phyloP scores from a whole-genome alignment of 305 asterid species.

The Stenogyne calaminthoides region DNA sequence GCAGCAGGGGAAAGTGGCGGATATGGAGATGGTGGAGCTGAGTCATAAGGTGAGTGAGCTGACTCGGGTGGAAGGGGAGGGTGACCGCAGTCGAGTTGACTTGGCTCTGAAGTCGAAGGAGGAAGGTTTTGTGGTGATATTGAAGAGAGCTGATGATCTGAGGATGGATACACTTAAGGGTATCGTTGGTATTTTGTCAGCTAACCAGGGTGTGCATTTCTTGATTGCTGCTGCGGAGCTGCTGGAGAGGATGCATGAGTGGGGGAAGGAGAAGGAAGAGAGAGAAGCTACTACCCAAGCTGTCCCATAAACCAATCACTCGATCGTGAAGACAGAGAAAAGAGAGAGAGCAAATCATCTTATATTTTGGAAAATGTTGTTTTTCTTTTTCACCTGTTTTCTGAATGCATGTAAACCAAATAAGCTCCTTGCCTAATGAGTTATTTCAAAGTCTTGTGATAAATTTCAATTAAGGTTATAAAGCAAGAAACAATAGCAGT shows the following conservation, averaged over 20 bases:
- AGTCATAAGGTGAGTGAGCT: constrained; percentile 16
- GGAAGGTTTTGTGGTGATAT: constrained; percentile 26
- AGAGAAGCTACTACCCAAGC: background rate
- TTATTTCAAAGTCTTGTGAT: too few species aligned
- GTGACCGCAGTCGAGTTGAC: background rate
- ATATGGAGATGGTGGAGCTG: constrained; percentile 37
- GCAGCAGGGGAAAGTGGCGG: constrained; percentile 39
- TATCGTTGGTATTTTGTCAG: constrained; percentile 23
- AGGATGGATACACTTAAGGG: constrained; percentile 34
- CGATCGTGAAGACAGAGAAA: background rate
- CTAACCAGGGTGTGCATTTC: constrained; percentile 38
- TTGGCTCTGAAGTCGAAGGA: constrained; percentile 25
- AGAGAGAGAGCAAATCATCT: too few species aligned
- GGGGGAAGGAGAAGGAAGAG: constrained; percentile 44
- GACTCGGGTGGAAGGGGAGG: background rate
- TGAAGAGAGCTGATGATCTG: constrained; percentile 34
- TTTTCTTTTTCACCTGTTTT: background rate
- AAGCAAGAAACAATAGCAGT: background rate
- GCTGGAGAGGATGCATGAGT: constrained; percentile 32
- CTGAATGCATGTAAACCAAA: too few species aligned
- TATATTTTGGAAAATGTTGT: too few species aligned
- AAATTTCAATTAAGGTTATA: background rate
- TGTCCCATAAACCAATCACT: background rate
- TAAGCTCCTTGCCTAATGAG: too few species aligned
- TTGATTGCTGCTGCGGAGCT: constrained; percentile 40